phyloP scores from a whole-genome alignment of 257 asterid genomes.

The Capsicum rhomboideum region DNA sequence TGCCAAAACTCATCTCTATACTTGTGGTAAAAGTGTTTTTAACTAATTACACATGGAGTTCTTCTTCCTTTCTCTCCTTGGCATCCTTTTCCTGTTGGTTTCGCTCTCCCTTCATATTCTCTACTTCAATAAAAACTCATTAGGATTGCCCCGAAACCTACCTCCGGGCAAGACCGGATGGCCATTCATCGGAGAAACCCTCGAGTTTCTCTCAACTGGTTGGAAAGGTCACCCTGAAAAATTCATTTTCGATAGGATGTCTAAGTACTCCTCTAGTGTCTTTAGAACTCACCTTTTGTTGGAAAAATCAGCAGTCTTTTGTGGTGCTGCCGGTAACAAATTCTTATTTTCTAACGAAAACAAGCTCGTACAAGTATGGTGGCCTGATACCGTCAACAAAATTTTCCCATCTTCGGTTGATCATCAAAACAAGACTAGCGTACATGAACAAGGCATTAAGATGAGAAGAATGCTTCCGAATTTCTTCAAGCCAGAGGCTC shows the following conservation, averaged over 20 bases:
- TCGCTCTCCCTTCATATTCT: conserved; percentile 29
- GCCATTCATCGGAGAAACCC: conserved; percentile 53
- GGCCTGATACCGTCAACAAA: conserved; percentile 40
- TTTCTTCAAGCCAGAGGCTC: conserved; percentile 48
- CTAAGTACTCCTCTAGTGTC: conserved; percentile 29
- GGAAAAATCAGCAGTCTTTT: conserved; percentile 35
- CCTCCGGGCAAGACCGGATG: conserved; percentile 50
- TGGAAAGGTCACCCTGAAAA: conserved; percentile 4
- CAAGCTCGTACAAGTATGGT: conserved; percentile 45
- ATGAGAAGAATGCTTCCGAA: conserved; percentile 51
- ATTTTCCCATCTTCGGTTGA: conserved; percentile 28
- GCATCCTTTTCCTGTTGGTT: conserved; percentile 21
- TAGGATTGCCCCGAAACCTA: conserved; percentile 8
- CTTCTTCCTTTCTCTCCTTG: conserved; percentile 10
- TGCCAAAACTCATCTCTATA: not conserved
- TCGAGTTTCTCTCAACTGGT: conserved; percentile 12
- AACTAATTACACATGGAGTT: not conserved
- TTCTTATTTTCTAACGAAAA: conserved; percentile 23
- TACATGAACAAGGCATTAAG: conserved; percentile 37
- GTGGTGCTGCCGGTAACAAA: conserved; percentile 46
- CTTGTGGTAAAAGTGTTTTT: not conserved
- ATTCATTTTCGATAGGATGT: conserved; percentile 37
- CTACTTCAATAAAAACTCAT: conserved; percentile 21
- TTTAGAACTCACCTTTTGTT: conserved; percentile 44
- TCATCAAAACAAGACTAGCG: not conserved